Evolutionary conservation across 345 rosid genomes (phyloP).

Genomic region (Dovyalis caffra): DNA sequence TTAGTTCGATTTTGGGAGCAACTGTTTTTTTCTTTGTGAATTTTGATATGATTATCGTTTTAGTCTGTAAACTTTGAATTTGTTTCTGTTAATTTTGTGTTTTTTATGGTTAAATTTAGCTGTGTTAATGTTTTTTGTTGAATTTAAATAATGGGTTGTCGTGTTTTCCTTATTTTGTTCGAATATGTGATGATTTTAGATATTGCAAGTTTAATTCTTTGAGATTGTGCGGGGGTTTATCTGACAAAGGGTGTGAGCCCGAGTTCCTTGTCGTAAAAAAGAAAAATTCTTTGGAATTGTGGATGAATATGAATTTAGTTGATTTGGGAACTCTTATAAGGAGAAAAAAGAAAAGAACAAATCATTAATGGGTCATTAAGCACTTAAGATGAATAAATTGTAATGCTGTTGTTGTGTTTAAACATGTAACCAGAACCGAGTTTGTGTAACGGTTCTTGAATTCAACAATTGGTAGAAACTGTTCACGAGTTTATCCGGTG

Average conservation of each 20-base stretch:
- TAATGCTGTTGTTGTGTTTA: neutral
- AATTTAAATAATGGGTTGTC: neutral
- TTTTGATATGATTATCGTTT: neutral
- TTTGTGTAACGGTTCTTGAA: neutral
- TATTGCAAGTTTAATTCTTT: neutral
- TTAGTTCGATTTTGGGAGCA: neutral
- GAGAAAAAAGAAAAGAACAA: neutral
- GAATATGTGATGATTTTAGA: neutral
- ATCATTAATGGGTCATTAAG: neutral
- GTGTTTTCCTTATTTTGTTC: neutral
- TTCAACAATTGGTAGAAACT: neutral
- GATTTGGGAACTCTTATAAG: no score
- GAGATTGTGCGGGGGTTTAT: neutral
- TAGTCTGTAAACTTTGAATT: neutral
- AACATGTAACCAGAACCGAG: neutral
- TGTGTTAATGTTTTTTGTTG: neutral
- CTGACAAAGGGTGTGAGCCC: no score
- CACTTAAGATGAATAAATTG: neutral
- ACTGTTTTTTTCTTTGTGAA: neutral
- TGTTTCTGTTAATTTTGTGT: neutral
- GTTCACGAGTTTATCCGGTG: neutral
- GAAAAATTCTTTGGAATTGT: no score
- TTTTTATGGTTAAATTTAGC: neutral
- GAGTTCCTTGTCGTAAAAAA: no score
- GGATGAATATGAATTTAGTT: no score